Conservation (phyloP, 1,284 basidiomycete species). For the Ceratobasidium sp. region DNA sequence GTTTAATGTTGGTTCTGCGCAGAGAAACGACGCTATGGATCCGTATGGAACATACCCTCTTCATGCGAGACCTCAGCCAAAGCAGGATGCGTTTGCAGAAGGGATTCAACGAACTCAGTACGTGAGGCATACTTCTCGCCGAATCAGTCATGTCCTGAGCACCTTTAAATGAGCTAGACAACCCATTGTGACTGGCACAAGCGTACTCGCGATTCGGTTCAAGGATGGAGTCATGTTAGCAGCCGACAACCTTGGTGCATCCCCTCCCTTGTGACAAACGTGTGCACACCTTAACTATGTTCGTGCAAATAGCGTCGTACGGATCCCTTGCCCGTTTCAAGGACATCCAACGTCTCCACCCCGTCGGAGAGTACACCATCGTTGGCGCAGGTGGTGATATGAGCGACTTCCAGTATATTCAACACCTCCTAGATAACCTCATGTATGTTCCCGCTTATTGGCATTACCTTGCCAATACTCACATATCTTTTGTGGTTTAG, state of each 20-base stretch:
- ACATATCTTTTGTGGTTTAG: conserved; percentile 50
- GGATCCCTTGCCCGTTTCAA: conserved; percentile 98
- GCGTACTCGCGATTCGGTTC: conserved; percentile 92
- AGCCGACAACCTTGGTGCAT: conserved; percentile 89
- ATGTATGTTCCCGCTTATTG: conserved; percentile 55
- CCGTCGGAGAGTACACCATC: conserved; percentile 85
- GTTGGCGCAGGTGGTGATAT: conserved; percentile 96
- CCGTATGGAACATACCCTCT: conserved; percentile 78
- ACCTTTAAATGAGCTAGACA: conserved; percentile 64
- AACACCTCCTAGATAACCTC: conserved; percentile 77
- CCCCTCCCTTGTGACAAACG: not conserved
- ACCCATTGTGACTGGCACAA: conserved; percentile 96
- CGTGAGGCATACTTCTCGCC: conserved; percentile 52
- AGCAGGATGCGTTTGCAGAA: conserved; percentile 68
- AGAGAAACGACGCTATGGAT: conserved; percentile 80
- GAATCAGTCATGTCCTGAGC: not conserved
- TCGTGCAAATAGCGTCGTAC: conserved; percentile 80
- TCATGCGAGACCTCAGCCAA: conserved; percentile 65
- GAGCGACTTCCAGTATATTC: conserved; percentile 97
- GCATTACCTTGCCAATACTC: not conserved
- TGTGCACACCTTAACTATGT: not conserved
- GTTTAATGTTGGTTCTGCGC: conserved; percentile 1
- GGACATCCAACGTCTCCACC: conserved; percentile 88
- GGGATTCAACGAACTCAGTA: conserved; percentile 82
- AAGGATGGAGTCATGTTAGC: conserved; percentile 99